Conservation (phyloP, 345 rosid genomes). For the Streptanthus diversifolius region DNA sequence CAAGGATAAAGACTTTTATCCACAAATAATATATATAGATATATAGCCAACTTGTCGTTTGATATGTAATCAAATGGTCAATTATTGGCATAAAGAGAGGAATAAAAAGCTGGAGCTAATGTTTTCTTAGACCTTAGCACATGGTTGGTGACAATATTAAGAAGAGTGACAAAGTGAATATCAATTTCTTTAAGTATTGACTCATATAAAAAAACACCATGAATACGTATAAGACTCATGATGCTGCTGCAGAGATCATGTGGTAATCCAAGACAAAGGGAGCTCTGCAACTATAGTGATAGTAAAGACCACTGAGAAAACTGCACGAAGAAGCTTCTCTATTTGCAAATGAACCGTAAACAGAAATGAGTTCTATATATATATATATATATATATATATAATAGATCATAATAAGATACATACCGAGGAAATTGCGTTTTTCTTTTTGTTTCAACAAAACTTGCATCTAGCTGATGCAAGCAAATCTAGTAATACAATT, state of each 20-base stretch:
- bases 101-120: no score
- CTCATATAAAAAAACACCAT: no score
- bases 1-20: background rate
- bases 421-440: background rate
- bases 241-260: no score
- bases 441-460: background rate
- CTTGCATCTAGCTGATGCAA: slow-evolving; percentile 53
- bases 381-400: slow-evolving; percentile 23
- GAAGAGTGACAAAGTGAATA: no score
- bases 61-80: no score
- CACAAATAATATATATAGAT: no score
- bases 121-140: no score
- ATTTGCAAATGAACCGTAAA: background rate
- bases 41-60: no score
- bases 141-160: no score
- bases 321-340: background rate
- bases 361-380: slow-evolving; percentile 22
- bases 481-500: slow-evolving; percentile 21
- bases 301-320: background rate
- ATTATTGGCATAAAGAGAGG: no score
- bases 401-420: slow-evolving; percentile 13
- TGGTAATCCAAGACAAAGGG: background rate
- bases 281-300: background rate
- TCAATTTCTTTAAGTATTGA: no score
- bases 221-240: no score